Conservation (phyloP, 345 rosid species). For the Gossypium australe region DNA sequence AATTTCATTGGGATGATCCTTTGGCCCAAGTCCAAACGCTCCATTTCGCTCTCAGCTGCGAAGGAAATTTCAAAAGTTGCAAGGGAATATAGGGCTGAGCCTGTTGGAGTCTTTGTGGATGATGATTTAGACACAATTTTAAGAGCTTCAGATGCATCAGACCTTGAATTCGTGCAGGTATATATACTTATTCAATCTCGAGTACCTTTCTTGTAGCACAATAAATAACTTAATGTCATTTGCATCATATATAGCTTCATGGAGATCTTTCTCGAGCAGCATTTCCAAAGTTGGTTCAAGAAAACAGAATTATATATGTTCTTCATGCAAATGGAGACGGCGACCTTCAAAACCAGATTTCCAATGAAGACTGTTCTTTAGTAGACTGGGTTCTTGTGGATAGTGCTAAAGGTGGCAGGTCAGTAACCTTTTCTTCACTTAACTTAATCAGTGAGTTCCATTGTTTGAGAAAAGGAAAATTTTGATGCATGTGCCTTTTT, state of each 20-base stretch:
- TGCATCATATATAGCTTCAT: constrained; percentile 53
- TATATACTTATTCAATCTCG: constrained; percentile 2
- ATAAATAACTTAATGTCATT: not conserved
- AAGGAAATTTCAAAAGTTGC: constrained; percentile 84
- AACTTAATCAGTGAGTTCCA: not conserved
- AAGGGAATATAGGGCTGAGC: constrained; percentile 57
- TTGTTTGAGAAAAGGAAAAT: not conserved
- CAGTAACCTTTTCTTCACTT: constrained; percentile 1
- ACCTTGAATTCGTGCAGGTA: constrained; percentile 81
- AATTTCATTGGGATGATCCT: constrained; percentile 79
- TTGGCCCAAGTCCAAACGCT: constrained; percentile 79
- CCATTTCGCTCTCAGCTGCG: constrained; percentile 62
- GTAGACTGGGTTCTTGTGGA: constrained; percentile 86
- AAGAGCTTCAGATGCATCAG: constrained; percentile 56
- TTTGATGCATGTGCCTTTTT: not conserved
- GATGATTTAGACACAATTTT: constrained; percentile 62
- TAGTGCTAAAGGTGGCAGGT: constrained; percentile 93
- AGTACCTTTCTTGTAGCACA: not conserved
- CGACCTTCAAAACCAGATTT: constrained; percentile 52
- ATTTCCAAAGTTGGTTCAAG: constrained; percentile 37
- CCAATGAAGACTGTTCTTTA: constrained; percentile 52
- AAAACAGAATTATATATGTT: constrained; percentile 57
- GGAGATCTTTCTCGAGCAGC: constrained; percentile 68
- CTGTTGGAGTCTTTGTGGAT: constrained; percentile 88
- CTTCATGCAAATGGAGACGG: constrained; percentile 74